Evolutionary conservation across 1,284 basidiomycete genomes (phyloP), one percentile per base, ranked within the genome.

Genomic region (Apiotrichum veenhuisii): DNA sequence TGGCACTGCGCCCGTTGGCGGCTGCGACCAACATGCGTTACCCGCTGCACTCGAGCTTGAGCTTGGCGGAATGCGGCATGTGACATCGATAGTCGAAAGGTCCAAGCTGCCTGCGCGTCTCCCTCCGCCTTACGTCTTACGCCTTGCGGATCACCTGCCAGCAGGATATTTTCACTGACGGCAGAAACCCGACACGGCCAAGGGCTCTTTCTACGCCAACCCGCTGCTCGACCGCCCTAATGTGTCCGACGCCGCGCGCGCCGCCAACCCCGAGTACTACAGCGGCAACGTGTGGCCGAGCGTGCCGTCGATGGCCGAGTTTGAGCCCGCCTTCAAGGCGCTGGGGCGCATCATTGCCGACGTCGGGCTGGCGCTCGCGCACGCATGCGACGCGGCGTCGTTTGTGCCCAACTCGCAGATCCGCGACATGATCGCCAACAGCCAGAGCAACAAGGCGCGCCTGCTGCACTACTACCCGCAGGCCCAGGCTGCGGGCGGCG

Each of bases 121-220:
- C n/a, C n/a, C n/a, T n/a, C n/a, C n/a, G n/a, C n/a, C n/a, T n/a
- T n/a, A n/a, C n/a, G n/a, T n/a, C n/a, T n/a, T n/a, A n/a, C n/a
- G n/a, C n/a, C n/a, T n/a, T n/a, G n/a, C n/a, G n/a, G n/a, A n/a
- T n/a, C n/a, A n/a, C n/a, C n/a, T n/a, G n/a, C n/a, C n/a, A n/a
- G n/a, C n/a, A n/a, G n/a, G n/a, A n/a, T n/a, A 46, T 20, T 14
- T 10, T 20, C 52, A 5, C 50, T 56, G 30, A 56, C 55, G 30
- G 17, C 54, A 75, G 73, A 60, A 63, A 17, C 70, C 75, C 11
- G 92, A 95, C 74, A 81, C 82, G 1, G 79, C 92, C 61, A 95
- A 96, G 73, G 93, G 92, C 2, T 91, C 88, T 0, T 97, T 85
- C 77, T 97, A 97, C 72, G 91, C 89, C 45, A 96, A 96, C 69